Evolutionary conservation across 164 flowering plant genomes (phyloP), one percentile per base, ranked within the genome.

Genomic region (Vitis labrusca): DNA sequence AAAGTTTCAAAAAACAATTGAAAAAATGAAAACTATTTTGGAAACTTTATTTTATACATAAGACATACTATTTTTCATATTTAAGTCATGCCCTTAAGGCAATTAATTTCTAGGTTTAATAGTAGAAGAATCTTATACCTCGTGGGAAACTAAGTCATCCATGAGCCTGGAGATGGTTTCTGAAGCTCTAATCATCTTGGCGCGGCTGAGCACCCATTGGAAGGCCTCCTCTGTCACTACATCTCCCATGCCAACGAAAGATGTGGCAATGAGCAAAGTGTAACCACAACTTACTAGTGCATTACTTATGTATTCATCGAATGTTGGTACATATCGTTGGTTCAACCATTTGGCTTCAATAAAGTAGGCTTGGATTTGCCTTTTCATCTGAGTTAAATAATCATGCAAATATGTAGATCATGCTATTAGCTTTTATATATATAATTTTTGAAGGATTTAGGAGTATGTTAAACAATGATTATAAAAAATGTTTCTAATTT

Each of bases 121-220:
- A 2, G 44, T 37, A 37, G 44, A 37, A 37, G 2, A 10, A 61
- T 63, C 44, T 47, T 12, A 3, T 37, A 64, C 67, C 67, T 50
- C 10, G 37, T 50, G 60, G 12, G 66, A 14, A 13, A 70, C 60
- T 50, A 70, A 37, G 61, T 62, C 73, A 70, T 70, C 59, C 65
- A 50, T 50, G 47, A 69, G 72, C 23, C 50, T 52, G 1, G 16
- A 0, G 1, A 32, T 37, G 12, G 4, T 8, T 5, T 54, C 14
- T 3, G 64, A 61, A 49, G 64, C 64, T 61, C 16, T 69, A 23
- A 48, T 6, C 47, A 55, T n/a, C 4, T 59, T 55, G 9, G 61
- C 60, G 3, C 0, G 2, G 6, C 29, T 14, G 29, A 37, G 6
- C 5, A 52, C 10, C 69, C 69, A 52, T 13, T 53, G 50, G n/a